Evolutionary conservation across 805 yeast genomes (phyloP).

Genomic region (Isabelozyma rhagii): DNA sequence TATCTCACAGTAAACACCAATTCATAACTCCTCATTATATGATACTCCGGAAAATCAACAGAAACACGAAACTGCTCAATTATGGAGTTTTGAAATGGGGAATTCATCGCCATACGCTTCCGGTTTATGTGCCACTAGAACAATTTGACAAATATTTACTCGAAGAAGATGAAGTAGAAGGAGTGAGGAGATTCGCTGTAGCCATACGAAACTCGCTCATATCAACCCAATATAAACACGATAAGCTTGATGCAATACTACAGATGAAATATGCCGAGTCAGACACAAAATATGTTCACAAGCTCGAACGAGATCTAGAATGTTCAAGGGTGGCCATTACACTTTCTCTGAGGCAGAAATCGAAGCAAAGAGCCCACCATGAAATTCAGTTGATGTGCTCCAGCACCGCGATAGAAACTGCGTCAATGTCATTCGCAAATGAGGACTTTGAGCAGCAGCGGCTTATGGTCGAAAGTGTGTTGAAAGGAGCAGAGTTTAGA

Average conservation of each 20-base stretch:
- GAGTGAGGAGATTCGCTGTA: constrained; percentile 17
- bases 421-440: constrained; percentile 1
- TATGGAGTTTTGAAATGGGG: constrained; percentile 17
- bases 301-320: constrained; percentile 22
- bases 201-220: constrained; percentile 19
- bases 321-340: constrained; percentile 17
- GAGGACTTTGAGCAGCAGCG: constrained; percentile 2
- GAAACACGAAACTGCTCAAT: constrained; percentile 4
- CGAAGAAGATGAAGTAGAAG: constrained; percentile 10
- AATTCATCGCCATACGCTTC: constrained; percentile 35
- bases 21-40: constrained; percentile 47
- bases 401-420: constrained; percentile 12
- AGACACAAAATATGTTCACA: constrained; percentile 6
- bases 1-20: constrained; percentile 14
- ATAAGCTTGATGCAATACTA: constrained; percentile 17
- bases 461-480: constrained; percentile 9
- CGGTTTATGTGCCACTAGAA: constrained; percentile 26
- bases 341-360: constrained; percentile 11
- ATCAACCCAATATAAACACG: constrained; percentile 29
- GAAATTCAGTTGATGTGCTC: constrained; percentile 21
- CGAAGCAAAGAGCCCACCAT: constrained; percentile 10
- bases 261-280: constrained; percentile 5
- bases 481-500: constrained; percentile 10
- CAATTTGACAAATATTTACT: constrained; percentile 10
- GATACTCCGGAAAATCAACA: constrained; percentile 26